Evolutionary conservation across 2,329 filamentous ascomycete genomes (phyloP).

Genomic region (Cladosporium sp.): DNA sequence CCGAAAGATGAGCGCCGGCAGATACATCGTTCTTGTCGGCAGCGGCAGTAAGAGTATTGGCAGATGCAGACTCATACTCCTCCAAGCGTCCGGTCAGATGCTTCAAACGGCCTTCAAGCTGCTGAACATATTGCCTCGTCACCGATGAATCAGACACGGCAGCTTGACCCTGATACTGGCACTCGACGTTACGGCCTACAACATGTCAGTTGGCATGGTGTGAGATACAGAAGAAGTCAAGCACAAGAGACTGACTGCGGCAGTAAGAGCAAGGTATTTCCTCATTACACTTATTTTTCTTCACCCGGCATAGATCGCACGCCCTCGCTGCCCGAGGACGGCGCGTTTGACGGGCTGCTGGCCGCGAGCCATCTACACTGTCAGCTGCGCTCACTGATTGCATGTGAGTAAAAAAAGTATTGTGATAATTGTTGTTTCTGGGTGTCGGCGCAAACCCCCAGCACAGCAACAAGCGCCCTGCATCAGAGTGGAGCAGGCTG

Average conservation of each 20-base stretch:
- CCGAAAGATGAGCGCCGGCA: neutral
- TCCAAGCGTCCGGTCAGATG: neutral
- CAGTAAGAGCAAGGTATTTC: neutral
- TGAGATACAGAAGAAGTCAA: neutral
- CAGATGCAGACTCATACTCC: neutral
- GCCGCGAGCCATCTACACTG: neutral
- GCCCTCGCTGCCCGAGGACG: neutral
- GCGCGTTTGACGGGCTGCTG: neutral
- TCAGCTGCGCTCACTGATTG: neutral
- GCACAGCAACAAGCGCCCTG: neutral
- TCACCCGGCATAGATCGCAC: neutral
- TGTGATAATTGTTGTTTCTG: neutral
- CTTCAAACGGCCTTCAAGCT: neutral
- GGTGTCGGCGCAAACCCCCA: neutral
- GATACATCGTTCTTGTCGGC: neutral
- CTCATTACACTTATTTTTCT: neutral
- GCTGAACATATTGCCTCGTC: conserved; percentile 1
- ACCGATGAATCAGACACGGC: neutral
- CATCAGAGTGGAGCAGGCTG: neutral
- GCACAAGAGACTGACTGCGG: neutral
- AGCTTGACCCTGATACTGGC: neutral
- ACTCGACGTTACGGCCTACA: neutral
- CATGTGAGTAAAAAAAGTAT: neutral
- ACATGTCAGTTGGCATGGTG: neutral
- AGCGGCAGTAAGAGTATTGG: too few relatives aligned